Evolutionary conservation across 805 yeast genomes (phyloP).

Genomic region (Teunomyces cretensis): DNA sequence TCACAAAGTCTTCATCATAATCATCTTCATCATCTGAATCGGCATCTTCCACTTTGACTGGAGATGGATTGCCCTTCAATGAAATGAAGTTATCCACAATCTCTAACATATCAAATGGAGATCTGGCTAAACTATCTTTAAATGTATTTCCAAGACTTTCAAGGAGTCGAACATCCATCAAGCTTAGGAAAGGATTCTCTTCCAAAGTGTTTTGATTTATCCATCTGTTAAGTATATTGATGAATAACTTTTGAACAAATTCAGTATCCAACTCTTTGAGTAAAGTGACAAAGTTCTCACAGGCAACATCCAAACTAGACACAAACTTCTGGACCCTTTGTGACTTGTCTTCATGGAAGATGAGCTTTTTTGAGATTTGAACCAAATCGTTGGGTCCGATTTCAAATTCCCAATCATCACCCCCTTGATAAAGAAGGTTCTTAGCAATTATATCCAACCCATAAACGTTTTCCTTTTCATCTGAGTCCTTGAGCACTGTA

Average conservation of each 20-base stretch:
- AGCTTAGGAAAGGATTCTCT: conserved; percentile 51
- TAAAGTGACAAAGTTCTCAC: conserved; percentile 35
- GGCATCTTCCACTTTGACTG: conserved; percentile 11
- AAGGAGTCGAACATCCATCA: conserved; percentile 62
- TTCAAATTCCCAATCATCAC: conserved; percentile 40
- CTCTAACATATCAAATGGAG: conserved; percentile 57
- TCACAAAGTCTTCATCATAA: conserved; percentile 17
- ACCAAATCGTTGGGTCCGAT: conserved; percentile 41
- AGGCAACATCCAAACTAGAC: conserved; percentile 24
- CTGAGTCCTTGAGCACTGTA: conserved; percentile 20
- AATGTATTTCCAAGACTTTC: conserved; percentile 60
- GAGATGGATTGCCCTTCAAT: conserved; percentile 17
- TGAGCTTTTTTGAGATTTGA: conserved; percentile 21
- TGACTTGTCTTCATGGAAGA: conserved; percentile 15
- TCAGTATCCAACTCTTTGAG: conserved; percentile 51
- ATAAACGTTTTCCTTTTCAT: conserved; percentile 14
- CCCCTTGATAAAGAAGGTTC: conserved; percentile 31
- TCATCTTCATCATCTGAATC: conserved; percentile 32
- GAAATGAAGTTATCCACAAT: conserved; percentile 31
- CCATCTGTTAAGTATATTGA: conserved; percentile 61
- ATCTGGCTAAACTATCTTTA: conserved; percentile 53
- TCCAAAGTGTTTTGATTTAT: conserved; percentile 26
- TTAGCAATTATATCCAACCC: conserved; percentile 32
- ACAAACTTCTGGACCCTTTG: conserved; percentile 28
- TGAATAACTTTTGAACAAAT: conserved; percentile 47